These are phyloP conservation scores for Rutstroemia sydowiana DNA, from an alignment of 2,329 filamentous ascomycete genomes.

Conservation along the genomic window DNA sequence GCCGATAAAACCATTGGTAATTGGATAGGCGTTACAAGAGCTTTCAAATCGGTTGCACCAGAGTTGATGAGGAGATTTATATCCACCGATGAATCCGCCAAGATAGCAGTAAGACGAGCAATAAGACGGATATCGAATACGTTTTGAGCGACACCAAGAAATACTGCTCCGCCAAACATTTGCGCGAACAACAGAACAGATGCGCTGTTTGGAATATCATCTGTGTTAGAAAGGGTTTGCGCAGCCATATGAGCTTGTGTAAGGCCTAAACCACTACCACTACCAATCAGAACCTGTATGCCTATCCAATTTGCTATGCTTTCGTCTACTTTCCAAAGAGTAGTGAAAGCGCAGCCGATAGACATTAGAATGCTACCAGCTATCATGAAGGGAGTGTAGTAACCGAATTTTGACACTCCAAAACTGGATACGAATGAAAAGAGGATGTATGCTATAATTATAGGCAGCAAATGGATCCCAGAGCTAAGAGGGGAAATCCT, in stretches of 20 bases:
- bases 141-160: conserved; percentile 7
- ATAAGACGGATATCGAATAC: conserved; percentile 34
- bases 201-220: conserved; percentile 42
- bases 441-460: conserved; percentile 26
- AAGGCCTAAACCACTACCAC: conserved; percentile 37
- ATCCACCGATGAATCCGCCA: not conserved
- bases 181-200: conserved; percentile 8
- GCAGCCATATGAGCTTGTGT: conserved; percentile 41
- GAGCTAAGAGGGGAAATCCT: conserved; percentile 34
- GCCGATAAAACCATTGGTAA: not conserved
- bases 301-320: conserved; percentile 40
- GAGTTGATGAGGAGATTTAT: not conserved
- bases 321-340: conserved; percentile 30
- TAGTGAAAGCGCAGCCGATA: conserved; percentile 26
- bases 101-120: not conserved
- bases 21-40: not conserved
- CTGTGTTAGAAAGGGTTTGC: conserved; percentile 38
- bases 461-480: conserved; percentile 34
- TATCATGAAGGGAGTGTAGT: conserved; percentile 25
- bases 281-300: conserved; percentile 37
- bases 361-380: conserved; percentile 4
- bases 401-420: conserved; percentile 25
- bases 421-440: conserved; percentile 13
- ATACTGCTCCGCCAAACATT: conserved; percentile 4
- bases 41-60: not conserved